Conservation (phyloP, 2,329 filamentous ascomycete species). For the Ilyonectria robusta region DNA sequence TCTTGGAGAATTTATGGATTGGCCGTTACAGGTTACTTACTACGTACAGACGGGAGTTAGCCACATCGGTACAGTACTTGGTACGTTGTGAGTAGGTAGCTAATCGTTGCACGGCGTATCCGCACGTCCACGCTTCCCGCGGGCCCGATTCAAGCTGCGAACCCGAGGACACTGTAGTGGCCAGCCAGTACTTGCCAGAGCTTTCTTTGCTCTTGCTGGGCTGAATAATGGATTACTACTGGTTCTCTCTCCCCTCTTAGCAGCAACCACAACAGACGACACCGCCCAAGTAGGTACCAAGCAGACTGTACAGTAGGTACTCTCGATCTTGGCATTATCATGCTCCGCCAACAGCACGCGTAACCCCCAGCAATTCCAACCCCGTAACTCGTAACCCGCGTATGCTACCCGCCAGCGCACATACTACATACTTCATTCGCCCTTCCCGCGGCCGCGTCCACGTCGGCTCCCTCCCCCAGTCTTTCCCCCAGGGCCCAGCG, state of each 20-base stretch:
- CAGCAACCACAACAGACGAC: too few relatives aligned
- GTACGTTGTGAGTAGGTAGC: background rate
- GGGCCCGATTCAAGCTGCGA: background rate
- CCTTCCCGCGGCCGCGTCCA: background rate
- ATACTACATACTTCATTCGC: background rate
- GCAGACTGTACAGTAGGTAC: too few relatives aligned
- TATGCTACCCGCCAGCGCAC: slow-evolving; percentile 19
- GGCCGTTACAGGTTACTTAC: background rate
- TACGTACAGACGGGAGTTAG: background rate
- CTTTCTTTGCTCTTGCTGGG: too few relatives aligned
- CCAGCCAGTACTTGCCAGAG: too few relatives aligned
- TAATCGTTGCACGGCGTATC: background rate
- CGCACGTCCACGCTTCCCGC: background rate
- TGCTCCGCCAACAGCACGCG: background rate
- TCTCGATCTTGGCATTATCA: background rate
- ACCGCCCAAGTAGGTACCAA: too few relatives aligned
- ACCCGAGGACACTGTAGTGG: background rate
- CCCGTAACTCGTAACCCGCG: slow-evolving; percentile 13
- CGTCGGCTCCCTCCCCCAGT: background rate
- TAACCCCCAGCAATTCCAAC: slow-evolving; percentile 25
- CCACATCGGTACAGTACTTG: background rate
- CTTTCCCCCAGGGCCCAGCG: background rate
- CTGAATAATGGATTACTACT: background rate
- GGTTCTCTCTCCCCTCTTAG: too few relatives aligned
- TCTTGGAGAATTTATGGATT: background rate